Percentiles rank a stretch among this genome's conserved stretches.
phyloP scores from a whole-genome alignment of 495 filamentous ascomycete species.

The Xylaria palmicola region DNA sequence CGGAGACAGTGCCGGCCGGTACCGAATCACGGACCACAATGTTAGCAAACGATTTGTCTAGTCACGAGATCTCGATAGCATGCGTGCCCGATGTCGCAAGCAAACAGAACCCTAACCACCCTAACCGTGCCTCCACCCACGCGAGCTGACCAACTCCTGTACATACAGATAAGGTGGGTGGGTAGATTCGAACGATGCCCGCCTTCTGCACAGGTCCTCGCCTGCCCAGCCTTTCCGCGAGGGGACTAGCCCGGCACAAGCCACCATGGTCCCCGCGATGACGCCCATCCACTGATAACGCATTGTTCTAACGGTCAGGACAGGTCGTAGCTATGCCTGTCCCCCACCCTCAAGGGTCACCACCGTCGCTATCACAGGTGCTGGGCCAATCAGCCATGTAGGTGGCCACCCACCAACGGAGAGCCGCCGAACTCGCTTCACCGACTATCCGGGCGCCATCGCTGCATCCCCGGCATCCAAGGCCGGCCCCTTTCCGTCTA shows the following conservation, averaged over 20 bases:
- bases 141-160: constrained; percentile 4
- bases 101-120: not conserved
- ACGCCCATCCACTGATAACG: not conserved
- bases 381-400: not conserved
- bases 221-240: too few relatives aligned
- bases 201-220: too few relatives aligned
- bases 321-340: too few relatives aligned
- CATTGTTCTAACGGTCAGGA: too few relatives aligned
- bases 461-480: constrained; percentile 11
- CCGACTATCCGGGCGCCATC: constrained; percentile 13
- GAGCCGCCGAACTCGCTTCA: not conserved
- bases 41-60: not conserved
- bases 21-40: not conserved
- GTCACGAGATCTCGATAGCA: constrained; percentile 1
- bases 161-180: not conserved
- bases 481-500: constrained; percentile 7
- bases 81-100: constrained; percentile 4
- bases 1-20: too few relatives aligned
- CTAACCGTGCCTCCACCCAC: too few relatives aligned
- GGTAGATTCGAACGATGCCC: too few relatives aligned
- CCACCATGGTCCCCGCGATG: constrained; percentile 1
- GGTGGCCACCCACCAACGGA: too few relatives aligned
- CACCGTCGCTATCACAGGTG: not conserved
- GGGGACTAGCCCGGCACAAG: too few relatives aligned
- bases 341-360: not conserved